Percentiles rank a stretch among this genome's conserved stretches.
Conservation (phyloP, 2,329 filamentous ascomycete genomes). For the Calonectria hongkongensis region DNA sequence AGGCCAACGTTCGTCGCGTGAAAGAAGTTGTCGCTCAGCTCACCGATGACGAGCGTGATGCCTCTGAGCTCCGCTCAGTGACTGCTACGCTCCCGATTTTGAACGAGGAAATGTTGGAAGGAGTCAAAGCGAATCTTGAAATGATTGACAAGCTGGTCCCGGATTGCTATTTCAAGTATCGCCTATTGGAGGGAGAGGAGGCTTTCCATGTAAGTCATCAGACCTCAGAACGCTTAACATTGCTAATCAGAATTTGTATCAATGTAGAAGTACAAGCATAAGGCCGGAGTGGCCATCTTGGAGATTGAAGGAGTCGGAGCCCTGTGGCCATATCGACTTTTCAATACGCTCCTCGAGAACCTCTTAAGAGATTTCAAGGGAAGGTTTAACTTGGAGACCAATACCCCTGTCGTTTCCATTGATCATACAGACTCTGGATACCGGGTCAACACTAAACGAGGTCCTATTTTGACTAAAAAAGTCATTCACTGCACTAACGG, state of each 20-base stretch:
- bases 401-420: constrained; percentile 56
- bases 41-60: constrained; percentile 11
- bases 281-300: constrained; percentile 53
- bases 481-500: constrained; percentile 75
- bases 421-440: constrained; percentile 58
- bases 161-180: neutral
- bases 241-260: neutral
- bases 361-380: constrained; percentile 56
- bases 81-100: constrained; percentile 18
- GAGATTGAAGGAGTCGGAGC: constrained; percentile 64
- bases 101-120: constrained; percentile 21
- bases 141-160: constrained; percentile 2
- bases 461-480: constrained; percentile 65
- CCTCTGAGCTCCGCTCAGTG: constrained; percentile 31
- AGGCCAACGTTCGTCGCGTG: constrained; percentile 37
- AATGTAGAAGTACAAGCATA: constrained; percentile 32
- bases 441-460: constrained; percentile 65
- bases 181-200: constrained; percentile 20
- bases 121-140: constrained; percentile 1
- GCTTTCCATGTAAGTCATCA: constrained; percentile 46
- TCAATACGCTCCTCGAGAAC: constrained; percentile 61
- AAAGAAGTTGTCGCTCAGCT: constrained; percentile 29
- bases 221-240: neutral
- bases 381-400: constrained; percentile 60
- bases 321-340: constrained; percentile 68